phyloP scores from a whole-genome alignment of 176 grass and related monocot genomes.

The Raddia distichophylla region DNA sequence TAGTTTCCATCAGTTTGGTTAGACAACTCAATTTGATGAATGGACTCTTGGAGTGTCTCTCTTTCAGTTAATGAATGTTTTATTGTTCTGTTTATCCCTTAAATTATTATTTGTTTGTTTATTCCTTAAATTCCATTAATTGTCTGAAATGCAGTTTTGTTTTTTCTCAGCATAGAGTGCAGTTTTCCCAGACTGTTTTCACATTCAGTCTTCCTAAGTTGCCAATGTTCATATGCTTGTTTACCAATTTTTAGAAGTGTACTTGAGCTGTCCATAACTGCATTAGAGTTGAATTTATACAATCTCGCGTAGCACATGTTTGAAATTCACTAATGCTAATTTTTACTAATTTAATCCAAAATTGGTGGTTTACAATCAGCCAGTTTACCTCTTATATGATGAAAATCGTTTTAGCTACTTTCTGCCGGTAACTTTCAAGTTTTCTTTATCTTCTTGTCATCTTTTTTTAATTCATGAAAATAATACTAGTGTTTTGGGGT shows the following conservation, averaged over 20 bases:
- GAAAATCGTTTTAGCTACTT: constrained; percentile 5
- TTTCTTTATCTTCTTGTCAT: neutral
- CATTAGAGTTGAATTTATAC: too few species aligned
- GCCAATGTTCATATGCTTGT: constrained; percentile 4
- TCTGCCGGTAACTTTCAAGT: neutral
- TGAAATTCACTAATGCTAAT: neutral
- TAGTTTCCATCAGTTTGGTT: constrained; percentile 3
- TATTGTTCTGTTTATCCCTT: neutral
- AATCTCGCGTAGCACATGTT: too few species aligned
- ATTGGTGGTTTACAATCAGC: neutral
- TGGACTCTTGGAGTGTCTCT: neutral
- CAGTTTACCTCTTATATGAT: constrained; percentile 1
- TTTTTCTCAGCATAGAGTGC: constrained; percentile 1
- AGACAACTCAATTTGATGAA: neutral
- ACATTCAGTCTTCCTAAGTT: neutral
- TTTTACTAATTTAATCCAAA: neutral
- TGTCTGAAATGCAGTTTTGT: neutral
- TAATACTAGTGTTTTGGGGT: neutral
- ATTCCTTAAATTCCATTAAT: neutral
- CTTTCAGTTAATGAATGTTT: neutral
- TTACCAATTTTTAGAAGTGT: neutral
- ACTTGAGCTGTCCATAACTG: neutral
- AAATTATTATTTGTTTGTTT: too few species aligned
- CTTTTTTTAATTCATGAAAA: constrained; percentile 9
- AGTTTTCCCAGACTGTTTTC: neutral